Base-by-base conservation (phyloP, 345 rosid species). In the Eucalyptus marginata region DNA sequence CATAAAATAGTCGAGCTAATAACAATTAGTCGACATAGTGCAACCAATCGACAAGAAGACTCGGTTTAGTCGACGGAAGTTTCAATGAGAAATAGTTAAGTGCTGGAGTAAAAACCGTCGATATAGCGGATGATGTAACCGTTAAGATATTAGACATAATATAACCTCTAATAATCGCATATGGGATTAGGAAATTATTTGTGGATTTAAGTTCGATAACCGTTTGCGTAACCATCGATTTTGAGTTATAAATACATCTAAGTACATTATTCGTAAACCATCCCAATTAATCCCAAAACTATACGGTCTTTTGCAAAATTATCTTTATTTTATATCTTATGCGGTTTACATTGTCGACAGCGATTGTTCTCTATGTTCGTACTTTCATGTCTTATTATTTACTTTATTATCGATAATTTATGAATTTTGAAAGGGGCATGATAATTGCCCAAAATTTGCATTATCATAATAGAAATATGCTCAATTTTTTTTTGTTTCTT, bases 311-410 rank as follows among this genome's bases (percentile, higher is more conserved):
- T 13, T 13, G 68, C 68, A 13, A 62, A 18, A 62, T 62, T n/a
- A 64, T 7, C 16, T n/a, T 64, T 64, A 29, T n/a, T 4, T 64
- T n/a, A 14, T n/a, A 64, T 64, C 31, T n/a, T 7, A 4, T 14
- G 76, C 2, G 0, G 5, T 5, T 16, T 16, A 33, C 11, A 31
- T 1, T 0, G 6, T 66, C 0, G 20, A 33, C 40, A 31, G 31
- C 17, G 4, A 36, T 36, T 17, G 6, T 31, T 68, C 44, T 10
- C 7, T 8, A 8, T 3, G 22, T 17, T 62, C 8, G 4, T 62
- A 62, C 68, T 5, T 29, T 62, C n/a, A 29, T 62, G 4, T 52
- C 58, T 52, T 52, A 52, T 52, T 52, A 59, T 59, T 59, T 25
- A 59, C 0, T 20, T 24, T 59, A 11, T 59, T 59, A 27, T 59